Evolutionary conservation across 164 flowering plant species (phyloP).

Genomic region (Nymphaea thermarum): DNA sequence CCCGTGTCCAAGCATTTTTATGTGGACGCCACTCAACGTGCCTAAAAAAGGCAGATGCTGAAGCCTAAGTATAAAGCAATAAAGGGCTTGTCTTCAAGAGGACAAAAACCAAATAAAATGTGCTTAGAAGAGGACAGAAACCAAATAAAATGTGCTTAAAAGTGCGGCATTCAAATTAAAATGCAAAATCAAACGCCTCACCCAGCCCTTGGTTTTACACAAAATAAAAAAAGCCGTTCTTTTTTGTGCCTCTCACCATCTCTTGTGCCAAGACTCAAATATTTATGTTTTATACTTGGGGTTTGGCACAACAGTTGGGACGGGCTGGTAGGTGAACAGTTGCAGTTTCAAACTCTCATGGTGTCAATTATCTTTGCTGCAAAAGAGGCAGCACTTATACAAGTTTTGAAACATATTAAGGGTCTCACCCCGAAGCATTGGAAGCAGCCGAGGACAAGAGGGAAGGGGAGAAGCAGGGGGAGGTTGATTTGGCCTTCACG

Average conservation of each 20-base stretch:
- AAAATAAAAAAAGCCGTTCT: background rate
- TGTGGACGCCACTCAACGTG: background rate
- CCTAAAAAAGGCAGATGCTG: background rate
- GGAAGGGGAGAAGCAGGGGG: background rate
- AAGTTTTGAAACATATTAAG: background rate
- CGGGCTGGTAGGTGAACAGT: too few species aligned
- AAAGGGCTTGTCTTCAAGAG: background rate
- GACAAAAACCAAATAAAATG: background rate
- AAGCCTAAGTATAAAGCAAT: background rate
- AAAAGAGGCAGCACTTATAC: constrained; percentile 10
- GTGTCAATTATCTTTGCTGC: too few species aligned
- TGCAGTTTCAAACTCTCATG: background rate
- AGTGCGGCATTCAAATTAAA: background rate
- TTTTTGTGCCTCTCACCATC: background rate
- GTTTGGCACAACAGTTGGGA: too few species aligned
- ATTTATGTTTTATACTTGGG: too few species aligned
- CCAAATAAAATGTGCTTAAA: background rate
- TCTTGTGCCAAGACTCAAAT: background rate
- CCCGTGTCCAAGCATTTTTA: background rate
- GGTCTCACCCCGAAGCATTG: background rate
- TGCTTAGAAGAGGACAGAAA: background rate
- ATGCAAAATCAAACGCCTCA: background rate
- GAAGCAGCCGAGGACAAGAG: background rate
- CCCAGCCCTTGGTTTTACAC: background rate
- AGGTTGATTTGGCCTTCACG: background rate